Conservation (phyloP, 129 eudicot genomes). For the Helianthus tuberosus region DNA sequence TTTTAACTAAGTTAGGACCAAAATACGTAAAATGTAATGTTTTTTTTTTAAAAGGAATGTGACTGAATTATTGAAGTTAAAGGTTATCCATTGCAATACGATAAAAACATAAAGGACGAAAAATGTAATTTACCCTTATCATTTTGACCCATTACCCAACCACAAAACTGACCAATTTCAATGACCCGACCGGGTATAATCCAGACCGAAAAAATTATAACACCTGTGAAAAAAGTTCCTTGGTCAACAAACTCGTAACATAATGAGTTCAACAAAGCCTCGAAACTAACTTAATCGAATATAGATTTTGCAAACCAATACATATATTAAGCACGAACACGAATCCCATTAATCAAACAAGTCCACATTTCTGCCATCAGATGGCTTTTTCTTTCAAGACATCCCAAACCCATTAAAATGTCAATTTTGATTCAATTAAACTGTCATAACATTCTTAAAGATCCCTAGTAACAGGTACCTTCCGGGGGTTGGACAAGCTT, state of each 20-base stretch:
- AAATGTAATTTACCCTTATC: no score
- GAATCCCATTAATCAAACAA: conserved; percentile 42
- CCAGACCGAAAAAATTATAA: no score
- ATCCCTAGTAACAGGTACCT: conserved; percentile 56
- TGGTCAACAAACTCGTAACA: background rate
- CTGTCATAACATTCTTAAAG: conserved; percentile 19
- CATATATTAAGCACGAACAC: conserved; percentile 34
- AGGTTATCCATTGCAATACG: no score
- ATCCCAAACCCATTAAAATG: conserved; percentile 23
- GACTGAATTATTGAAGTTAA: no score
- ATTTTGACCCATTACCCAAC: no score
- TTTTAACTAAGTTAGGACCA: no score
- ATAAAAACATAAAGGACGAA: no score
- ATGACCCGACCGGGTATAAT: no score
- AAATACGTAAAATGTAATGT: no score
- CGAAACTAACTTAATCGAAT: background rate
- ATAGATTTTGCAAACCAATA: conserved; percentile 4
- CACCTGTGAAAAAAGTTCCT: no score
- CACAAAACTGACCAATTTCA: no score
- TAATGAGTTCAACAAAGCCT: background rate
- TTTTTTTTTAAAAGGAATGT: no score
- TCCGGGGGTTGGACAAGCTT: conserved; percentile 80
- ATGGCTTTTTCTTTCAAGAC: conserved; percentile 24
- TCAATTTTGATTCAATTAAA: conserved; percentile 16
- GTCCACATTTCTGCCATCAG: conserved; percentile 27